Conservation (phyloP, 225 moss, liverwort and hornwort genomes). For the Physcomitrium patens region DNA sequence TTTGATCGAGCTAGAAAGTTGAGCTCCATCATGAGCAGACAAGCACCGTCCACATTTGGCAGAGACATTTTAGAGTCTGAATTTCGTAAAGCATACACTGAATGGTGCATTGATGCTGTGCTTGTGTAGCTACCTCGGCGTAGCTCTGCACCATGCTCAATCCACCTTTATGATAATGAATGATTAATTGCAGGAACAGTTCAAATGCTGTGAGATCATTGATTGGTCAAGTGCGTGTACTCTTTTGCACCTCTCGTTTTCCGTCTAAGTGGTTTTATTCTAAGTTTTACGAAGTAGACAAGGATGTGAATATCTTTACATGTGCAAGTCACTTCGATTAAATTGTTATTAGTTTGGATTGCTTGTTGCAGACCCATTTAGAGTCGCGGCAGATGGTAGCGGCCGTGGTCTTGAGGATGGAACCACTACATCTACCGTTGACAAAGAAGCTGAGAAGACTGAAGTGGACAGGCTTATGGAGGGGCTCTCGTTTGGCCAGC, state of each 20-base stretch:
- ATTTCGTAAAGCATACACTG: neutral
- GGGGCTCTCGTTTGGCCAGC: slow-evolving; percentile 81
- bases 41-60: neutral
- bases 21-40: neutral
- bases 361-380: slow-evolving; percentile 39
- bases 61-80: neutral
- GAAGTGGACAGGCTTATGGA: slow-evolving; percentile 84
- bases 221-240: too few relatives aligned
- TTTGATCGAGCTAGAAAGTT: neutral
- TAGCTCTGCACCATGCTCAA: too few relatives aligned
- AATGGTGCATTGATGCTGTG: neutral
- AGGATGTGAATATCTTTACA: neutral
- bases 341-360: slow-evolving; percentile 15
- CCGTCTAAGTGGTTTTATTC: too few relatives aligned
- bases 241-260: too few relatives aligned
- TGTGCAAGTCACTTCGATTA: slow-evolving; percentile 2
- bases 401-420: slow-evolving; percentile 50
- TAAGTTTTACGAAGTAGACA: neutral
- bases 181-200: too few relatives aligned
- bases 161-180: too few relatives aligned
- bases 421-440: slow-evolving; percentile 49
- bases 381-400: slow-evolving; percentile 61
- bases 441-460: slow-evolving; percentile 51
- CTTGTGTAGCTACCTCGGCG: neutral
- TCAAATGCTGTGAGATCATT: too few relatives aligned